Evolutionary conservation across 768 basidiomycete species (phyloP).

Genomic region (Mycena galopus): DNA sequence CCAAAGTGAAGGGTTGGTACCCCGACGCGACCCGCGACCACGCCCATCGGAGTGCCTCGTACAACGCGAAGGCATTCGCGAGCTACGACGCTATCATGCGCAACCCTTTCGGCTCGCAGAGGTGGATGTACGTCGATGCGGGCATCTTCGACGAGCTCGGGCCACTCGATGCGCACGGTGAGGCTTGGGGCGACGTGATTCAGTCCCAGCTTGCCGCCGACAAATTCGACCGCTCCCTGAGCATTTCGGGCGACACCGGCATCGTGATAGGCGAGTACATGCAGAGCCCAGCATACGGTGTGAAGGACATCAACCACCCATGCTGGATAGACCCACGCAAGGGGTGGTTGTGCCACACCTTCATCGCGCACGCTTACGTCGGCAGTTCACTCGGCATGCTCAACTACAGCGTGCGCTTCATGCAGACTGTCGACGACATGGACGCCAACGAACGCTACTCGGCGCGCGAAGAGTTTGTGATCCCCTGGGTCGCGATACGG

Average conservation of each 20-base stretch:
- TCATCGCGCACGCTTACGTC: conserved; percentile 25
- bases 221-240: conserved; percentile 19
- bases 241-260: conserved; percentile 25
- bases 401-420: conserved; percentile 25
- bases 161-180: conserved; percentile 13
- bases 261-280: conserved; percentile 26
- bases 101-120: conserved; percentile 20
- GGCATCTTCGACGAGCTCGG: conserved; percentile 27
- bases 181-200: conserved; percentile 22
- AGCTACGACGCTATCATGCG: conserved; percentile 24
- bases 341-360: conserved; percentile 24
- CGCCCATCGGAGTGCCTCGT: conserved; percentile 19
- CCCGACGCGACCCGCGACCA: conserved; percentile 62
- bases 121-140: conserved; percentile 28
- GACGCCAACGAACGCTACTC: conserved; percentile 24
- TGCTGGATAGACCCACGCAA: conserved; percentile 27
- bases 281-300: conserved; percentile 28
- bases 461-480: conserved; percentile 29
- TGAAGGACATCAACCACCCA: conserved; percentile 16
- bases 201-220: background rate
- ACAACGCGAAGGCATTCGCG: conserved; percentile 28
- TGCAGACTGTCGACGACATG: conserved; percentile 30
- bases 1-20: conserved; percentile 56
- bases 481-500: conserved; percentile 26
- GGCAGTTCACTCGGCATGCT: conserved; percentile 28